Evolutionary conservation across 2,329 filamentous ascomycete species (phyloP).

Genomic region (Neoarthrinium moseri): DNA sequence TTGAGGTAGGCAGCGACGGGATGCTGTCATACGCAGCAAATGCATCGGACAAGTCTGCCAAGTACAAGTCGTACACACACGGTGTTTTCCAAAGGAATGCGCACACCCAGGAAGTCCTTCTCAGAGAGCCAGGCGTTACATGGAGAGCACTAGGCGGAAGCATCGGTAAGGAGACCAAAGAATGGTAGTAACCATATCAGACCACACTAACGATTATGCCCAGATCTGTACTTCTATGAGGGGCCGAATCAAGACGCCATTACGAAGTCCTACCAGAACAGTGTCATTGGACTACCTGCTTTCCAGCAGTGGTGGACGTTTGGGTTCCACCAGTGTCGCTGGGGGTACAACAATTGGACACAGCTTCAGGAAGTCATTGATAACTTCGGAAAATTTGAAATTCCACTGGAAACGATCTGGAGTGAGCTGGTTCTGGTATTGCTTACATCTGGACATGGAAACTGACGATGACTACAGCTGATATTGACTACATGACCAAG

Average conservation of each 20-base stretch:
- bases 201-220: not conserved
- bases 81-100: constrained; percentile 76
- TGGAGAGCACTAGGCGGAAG: constrained; percentile 75
- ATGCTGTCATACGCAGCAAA: constrained; percentile 53
- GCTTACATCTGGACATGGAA: constrained; percentile 34
- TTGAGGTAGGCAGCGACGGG: constrained; percentile 50
- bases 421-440: no score
- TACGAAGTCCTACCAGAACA: constrained; percentile 67
- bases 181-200: not conserved
- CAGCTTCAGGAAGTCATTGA: constrained; percentile 65
- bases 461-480: constrained; percentile 50
- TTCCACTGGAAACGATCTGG: constrained; percentile 75
- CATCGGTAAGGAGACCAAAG: constrained; percentile 36
- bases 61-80: constrained; percentile 69
- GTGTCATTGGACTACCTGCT: constrained; percentile 66
- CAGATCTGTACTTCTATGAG: constrained; percentile 75
- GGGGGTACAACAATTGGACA: constrained; percentile 77
- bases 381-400: constrained; percentile 61
- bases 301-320: constrained; percentile 83
- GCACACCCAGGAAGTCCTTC: constrained; percentile 71
- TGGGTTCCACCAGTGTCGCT: constrained; percentile 81
- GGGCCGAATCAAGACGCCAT: constrained; percentile 69
- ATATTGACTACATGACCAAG: constrained; percentile 69
- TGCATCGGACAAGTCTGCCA: constrained; percentile 47
- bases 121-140: constrained; percentile 63